Conservation (phyloP, 331 rosid species). For the Dryas integrifolia region DNA sequence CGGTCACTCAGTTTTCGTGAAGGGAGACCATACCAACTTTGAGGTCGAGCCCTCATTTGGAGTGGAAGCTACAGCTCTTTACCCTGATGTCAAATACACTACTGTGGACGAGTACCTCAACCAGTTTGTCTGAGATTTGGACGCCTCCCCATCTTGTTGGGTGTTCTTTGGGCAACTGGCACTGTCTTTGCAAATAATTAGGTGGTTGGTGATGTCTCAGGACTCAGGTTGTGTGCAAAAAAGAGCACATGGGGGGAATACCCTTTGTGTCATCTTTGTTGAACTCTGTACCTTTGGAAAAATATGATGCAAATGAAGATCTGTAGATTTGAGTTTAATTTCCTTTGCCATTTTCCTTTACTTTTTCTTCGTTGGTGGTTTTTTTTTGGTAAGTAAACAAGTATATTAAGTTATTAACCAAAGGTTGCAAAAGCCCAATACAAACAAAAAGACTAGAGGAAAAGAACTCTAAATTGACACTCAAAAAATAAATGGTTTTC, state of each 20-base stretch:
- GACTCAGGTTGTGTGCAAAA: not conserved
- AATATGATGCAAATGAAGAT: not conserved
- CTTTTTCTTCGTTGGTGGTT: not conserved
- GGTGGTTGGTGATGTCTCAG: not conserved
- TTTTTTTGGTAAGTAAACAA: too few species aligned
- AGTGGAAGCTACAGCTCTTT: slow-evolving; percentile 52
- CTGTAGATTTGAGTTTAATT: not conserved
- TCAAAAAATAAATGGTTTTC: too few species aligned
- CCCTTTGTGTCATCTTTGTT: not conserved
- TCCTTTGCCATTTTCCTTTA: not conserved
- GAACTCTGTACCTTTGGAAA: not conserved
- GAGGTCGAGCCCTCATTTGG: slow-evolving; percentile 55
- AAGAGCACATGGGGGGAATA: not conserved
- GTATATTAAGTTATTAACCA: too few species aligned
- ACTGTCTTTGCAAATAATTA: not conserved
- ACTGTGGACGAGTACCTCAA: slow-evolving; percentile 48
- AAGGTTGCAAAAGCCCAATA: too few species aligned
- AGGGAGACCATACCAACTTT: slow-evolving; percentile 60
- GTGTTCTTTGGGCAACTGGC: not conserved
- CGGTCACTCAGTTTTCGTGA: slow-evolving; percentile 37
- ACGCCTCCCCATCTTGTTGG: not conserved
- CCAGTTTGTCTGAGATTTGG: slow-evolving; percentile 45
- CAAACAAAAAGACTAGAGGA: too few species aligned
- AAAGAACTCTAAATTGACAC: too few species aligned
- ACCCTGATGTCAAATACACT: slow-evolving; percentile 58